Evolutionary conservation across 202 grass and related monocot species (phyloP), one percentile per base, ranked within the genome.

Genomic region (Setaria italica): DNA sequence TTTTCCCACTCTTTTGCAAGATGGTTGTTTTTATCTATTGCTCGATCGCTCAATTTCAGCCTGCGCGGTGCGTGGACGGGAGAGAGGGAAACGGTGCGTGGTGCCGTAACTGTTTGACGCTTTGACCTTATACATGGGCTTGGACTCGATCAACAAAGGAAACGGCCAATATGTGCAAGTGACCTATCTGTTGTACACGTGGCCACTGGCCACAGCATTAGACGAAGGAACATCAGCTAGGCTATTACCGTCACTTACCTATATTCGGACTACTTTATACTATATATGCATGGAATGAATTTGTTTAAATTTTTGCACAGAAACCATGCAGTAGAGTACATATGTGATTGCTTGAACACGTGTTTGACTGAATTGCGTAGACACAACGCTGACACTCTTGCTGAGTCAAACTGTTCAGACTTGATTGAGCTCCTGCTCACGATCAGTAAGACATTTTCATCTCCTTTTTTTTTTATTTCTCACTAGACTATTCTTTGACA

Each of bases 131-230:
- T 60, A 59, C 37, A 29, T 81, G 7, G 15, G 21, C 19, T 75
- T 65, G 60, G 82, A 68, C 82, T 69, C 41, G 37, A 69, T 77
- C 62, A 45, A n/a, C 35, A 16, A 68, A n/a, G 29, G n/a, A 51
- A 56, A 84, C 20, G 71, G 11, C 4, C 3, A 56, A 46, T 53
- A 58, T 77, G 53, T 15, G 70, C 46, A 19, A 65, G 20, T 32
- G 12, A 54, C 19, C 60, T 59, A 11, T 59, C 20, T 11, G 25
- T 25, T 25, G 25, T 41, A 21, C 10, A 32, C 35, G 33, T 10
- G 51, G 35, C 20, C 34, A 42, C 12, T 45, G 12, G 48, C 35
- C 62, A 67, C 62, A 17, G 9, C 13, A 45, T 57, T 60, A 46
- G 25, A 37, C 72, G 53, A 46, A 50, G 2, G n/a, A 10, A 60